Evolutionary conservation across 768 basidiomycete genomes (phyloP), one percentile per base, ranked within the genome.

Genomic region (Dendrothele bispora): DNA sequence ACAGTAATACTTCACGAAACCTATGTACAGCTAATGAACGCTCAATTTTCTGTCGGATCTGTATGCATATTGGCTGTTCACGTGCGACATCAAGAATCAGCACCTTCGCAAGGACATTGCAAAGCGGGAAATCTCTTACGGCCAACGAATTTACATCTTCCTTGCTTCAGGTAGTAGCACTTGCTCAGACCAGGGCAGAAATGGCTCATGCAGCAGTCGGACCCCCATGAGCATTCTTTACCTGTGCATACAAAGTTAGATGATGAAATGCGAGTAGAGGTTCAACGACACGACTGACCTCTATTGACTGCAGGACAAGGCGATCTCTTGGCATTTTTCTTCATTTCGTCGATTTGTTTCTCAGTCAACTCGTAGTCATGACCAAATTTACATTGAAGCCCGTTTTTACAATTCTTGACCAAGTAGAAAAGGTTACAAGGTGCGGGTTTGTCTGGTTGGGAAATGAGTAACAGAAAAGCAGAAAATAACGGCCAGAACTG

Each of bases 381-480:
- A 12, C 63, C 77, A 50, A 79, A 86, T 64, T 74, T 79, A 60
- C 84, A 86, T 21, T 74, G 72, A 7, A 65, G 58, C 14, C 79
- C 82, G 46, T 77, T 75, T 57, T 81, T 80, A 69, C 84, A 86
- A 39, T 69, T 72, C n/a, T n/a, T n/a, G 25, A 79, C 73, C 22
- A 86, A 68, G 59, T 84, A 86, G 63, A 80, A 84, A 41, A 83
- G 63, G 15, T 82, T 84, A 59, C 84, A 86, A 14, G 84, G 83
- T 20, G 84, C 77, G 2, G 84, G 83, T 56, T 69, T 78, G 56
- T 84, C 83, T 82, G 57, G 54, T 32, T 15, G 46, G 32, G 18
- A 32, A 26, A 42, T n/a, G 28, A 6, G 12, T 15, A 18, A 46
- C 18, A 49, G 22, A 36, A 26, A 17, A 20, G 25, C 17, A 18